Evolutionary conservation across 2,329 filamentous ascomycete species (phyloP), one percentile per base, ranked within the genome.

Genomic region (Pseudogymnoascus sp.): DNA sequence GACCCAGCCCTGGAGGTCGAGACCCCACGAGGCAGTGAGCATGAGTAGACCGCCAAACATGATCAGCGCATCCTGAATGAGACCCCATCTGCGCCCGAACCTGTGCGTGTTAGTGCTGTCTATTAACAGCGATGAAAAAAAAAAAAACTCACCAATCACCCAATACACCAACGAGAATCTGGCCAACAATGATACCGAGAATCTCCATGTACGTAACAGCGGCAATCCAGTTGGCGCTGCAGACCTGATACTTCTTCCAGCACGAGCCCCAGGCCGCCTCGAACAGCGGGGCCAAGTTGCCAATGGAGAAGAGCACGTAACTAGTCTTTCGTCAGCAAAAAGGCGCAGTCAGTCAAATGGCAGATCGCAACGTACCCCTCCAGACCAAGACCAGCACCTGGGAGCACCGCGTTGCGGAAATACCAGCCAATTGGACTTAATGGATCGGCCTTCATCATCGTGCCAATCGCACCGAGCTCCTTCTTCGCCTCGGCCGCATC

Each of bases 251-350:
- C 0, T 72, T 73, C 24, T 80, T 78, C 93, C 93, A 97, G 80
- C 93, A 97, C 3, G 78, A 70, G 0, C 86, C 84, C 82, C 93
- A 97, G 5, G 86, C 85, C 35, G 84, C 81, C 65, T 85, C 76
- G 73, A 96, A 93, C 10, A 97, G 82, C 4, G 93, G 90, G 72
- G 89, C 86, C 67, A 97, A 80, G 76, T 96, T 97, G 64, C 93
- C 93, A 69, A 97, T 97, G 67, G 93, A 97, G 81, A 97, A 97
- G 19, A 97, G 84, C 44, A 97, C 93, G 73, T 97, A 97, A 70
- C 91, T 86, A 64, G 14, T 7, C 6, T 33, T 33, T 31, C 40
- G 47, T 66, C 53, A 62, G 62, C 38, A n/a, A 7, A 31, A 29
- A 16, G 10, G 10, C 26, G 26, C 26, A 29, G 29, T 62, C 10